phyloP scores from a whole-genome alignment of 176 grass and related monocot species.

The Oryza rufipogon region DNA sequence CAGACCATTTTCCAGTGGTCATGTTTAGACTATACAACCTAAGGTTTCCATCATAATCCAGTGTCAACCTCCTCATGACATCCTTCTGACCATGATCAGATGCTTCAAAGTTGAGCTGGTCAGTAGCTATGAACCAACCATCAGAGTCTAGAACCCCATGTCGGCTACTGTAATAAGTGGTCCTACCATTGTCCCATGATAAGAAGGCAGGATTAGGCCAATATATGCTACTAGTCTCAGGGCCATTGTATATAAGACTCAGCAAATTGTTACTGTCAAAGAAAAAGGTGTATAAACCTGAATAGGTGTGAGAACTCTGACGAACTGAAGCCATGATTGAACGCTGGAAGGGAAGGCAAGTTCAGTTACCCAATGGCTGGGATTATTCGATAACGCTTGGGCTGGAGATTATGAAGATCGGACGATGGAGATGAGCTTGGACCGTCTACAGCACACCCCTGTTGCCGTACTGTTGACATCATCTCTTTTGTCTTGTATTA shows the following conservation, averaged over 20 bases:
- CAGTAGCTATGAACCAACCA: conserved; percentile 44
- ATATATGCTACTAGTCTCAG: conserved; percentile 50
- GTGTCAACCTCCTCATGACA: conserved; percentile 35
- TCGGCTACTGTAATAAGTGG: conserved; percentile 44
- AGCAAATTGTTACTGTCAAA: conserved; percentile 51
- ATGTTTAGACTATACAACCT: conserved; percentile 51
- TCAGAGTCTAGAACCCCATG: conserved; percentile 37
- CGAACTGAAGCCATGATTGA: no score
- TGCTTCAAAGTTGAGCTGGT: conserved; percentile 38
- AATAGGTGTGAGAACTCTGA: no score
- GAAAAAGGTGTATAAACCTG: conserved; percentile 52
- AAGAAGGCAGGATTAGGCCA: conserved; percentile 42
- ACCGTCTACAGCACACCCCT: no score
- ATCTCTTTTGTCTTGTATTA: no score
- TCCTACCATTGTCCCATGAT: neutral
- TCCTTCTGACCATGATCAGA: conserved; percentile 43
- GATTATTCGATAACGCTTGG: no score
- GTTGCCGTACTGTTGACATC: no score
- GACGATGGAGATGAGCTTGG: no score
- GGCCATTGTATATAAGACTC: conserved; percentile 51
- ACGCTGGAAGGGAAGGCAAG: no score
- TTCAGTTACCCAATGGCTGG: no score
- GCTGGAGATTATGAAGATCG: no score
- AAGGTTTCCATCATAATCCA: conserved; percentile 49
- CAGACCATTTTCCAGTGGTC: conserved; percentile 6